A percentile compares a stretch with the other conserved stretches of the same genome.
These are phyloP conservation scores for Melampsora americana DNA, from an alignment of 1,284 basidiomycete species.

Conservation along the genomic window DNA sequence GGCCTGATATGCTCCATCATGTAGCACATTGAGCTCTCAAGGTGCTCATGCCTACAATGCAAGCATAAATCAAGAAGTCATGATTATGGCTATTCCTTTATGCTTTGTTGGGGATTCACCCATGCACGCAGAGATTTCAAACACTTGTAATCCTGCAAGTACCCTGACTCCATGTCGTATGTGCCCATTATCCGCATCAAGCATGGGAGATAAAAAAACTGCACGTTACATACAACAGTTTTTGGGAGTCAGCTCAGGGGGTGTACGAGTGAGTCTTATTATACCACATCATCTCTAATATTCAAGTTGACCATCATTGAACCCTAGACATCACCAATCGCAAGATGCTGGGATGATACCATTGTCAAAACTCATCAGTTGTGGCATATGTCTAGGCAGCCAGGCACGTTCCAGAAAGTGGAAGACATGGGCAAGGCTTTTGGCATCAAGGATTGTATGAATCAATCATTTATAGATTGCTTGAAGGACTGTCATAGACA, in stretches of 20 bases:
- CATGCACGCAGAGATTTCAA: slow-evolving; percentile 1
- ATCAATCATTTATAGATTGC: not conserved
- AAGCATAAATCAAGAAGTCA: not conserved
- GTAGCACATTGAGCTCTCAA: not conserved
- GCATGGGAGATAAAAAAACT: not conserved
- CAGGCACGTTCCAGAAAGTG: too few relatives aligned
- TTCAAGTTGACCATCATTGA: too few relatives aligned
- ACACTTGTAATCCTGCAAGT: not conserved
- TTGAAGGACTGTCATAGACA: not conserved
- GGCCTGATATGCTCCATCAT: not conserved
- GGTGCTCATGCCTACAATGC: not conserved
- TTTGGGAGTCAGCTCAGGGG: too few relatives aligned
- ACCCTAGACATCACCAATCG: too few relatives aligned
- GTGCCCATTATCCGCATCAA: not conserved
- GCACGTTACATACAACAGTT: too few relatives aligned
- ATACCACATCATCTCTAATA: too few relatives aligned
- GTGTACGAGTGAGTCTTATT: too few relatives aligned
- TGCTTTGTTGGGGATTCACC: not conserved
- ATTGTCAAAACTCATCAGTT: too few relatives aligned
- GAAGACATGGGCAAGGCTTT: not conserved
- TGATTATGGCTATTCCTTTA: not conserved
- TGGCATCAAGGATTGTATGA: not conserved
- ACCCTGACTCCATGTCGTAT: not conserved
- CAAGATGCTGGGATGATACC: too few relatives aligned
- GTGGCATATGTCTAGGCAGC: too few relatives aligned